A percentile compares a stretch with the other conserved stretches of the same genome.
Evolutionary conservation across 768 basidiomycete genomes (phyloP).

Genomic region (Boletellus ananiceps): DNA sequence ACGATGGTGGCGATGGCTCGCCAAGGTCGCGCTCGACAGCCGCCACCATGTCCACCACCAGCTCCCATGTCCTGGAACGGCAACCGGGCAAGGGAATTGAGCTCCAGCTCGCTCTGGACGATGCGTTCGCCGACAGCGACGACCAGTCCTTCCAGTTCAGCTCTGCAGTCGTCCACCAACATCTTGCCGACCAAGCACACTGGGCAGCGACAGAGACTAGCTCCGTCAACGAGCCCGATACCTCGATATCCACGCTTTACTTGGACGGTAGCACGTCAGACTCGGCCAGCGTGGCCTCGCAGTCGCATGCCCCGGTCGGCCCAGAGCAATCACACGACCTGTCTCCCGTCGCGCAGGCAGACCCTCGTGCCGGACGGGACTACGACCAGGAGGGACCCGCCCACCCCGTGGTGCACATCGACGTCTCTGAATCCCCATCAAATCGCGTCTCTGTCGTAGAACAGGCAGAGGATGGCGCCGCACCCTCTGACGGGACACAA

Average conservation of each 20-base stretch:
- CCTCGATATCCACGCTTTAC: slow-evolving; percentile 56
- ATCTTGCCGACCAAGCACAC: slow-evolving; percentile 50
- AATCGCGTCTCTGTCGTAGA: slow-evolving; percentile 26
- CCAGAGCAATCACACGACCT: slow-evolving; percentile 13
- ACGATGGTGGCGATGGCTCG: background rate
- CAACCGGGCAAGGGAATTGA: slow-evolving; percentile 24
- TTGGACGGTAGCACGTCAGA: slow-evolving; percentile 38
- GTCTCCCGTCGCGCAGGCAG: slow-evolving; percentile 17
- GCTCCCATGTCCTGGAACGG: slow-evolving; percentile 14
- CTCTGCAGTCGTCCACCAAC: slow-evolving; percentile 55
- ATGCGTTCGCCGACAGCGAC: slow-evolving; percentile 62
- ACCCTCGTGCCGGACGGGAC: slow-evolving; percentile 1
- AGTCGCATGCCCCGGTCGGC: slow-evolving; percentile 19
- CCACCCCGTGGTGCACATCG: slow-evolving; percentile 43
- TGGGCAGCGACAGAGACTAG: slow-evolving; percentile 25
- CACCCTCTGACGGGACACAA: background rate
- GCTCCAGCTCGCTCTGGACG: slow-evolving; percentile 47
- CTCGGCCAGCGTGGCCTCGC: slow-evolving; percentile 19
- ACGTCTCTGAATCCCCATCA: slow-evolving; percentile 35
- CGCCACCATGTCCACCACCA: slow-evolving; percentile 9
- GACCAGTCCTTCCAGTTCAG: slow-evolving; percentile 51
- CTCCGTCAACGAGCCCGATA: slow-evolving; percentile 32
- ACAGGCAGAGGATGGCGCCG: background rate
- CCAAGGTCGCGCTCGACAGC: background rate
- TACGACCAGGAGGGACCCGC: slow-evolving; percentile 9